phyloP scores from a whole-genome alignment of 78 protist species.

The Planoprotostelium fungivorum region DNA sequence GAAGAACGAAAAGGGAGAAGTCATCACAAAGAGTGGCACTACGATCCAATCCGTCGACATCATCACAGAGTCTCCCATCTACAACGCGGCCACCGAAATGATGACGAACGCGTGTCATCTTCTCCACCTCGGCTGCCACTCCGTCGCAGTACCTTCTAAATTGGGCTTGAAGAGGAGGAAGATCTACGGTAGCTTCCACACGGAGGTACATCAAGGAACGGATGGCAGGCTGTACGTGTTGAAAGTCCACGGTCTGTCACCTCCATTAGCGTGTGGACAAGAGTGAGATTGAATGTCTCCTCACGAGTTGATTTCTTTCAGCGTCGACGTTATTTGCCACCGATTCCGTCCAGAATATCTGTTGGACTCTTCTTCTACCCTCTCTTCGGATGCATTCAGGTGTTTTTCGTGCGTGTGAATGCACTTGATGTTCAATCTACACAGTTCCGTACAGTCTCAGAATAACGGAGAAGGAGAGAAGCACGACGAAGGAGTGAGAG shows the following conservation, averaged over 20 bases:
- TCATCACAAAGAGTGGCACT: too few species aligned
- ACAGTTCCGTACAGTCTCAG: neutral
- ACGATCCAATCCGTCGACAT: too few species aligned
- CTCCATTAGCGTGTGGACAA: neutral
- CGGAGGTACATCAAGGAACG: too few species aligned
- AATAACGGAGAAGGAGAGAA: neutral
- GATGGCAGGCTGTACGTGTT: neutral
- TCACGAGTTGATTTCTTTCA: neutral
- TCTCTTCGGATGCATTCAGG: neutral
- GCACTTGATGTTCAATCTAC: neutral
- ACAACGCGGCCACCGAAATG: too few species aligned
- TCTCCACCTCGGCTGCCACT: too few species aligned
- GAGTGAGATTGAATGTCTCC: neutral
- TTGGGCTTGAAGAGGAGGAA: too few species aligned
- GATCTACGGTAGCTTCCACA: too few species aligned
- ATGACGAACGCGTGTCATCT: too few species aligned
- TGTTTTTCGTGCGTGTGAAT: neutral
- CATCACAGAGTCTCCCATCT: too few species aligned
- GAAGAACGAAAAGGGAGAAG: too few species aligned
- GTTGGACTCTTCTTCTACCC: neutral
- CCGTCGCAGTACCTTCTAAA: too few species aligned
- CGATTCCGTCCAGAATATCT: neutral
- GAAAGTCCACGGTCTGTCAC: neutral
- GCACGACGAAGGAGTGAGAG: neutral
- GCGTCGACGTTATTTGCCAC: neutral